Percentiles rank a stretch among this genome's conserved stretches.
phyloP scores from a whole-genome alignment of 2,329 filamentous ascomycete genomes.

The Fonsecaea erecta region DNA sequence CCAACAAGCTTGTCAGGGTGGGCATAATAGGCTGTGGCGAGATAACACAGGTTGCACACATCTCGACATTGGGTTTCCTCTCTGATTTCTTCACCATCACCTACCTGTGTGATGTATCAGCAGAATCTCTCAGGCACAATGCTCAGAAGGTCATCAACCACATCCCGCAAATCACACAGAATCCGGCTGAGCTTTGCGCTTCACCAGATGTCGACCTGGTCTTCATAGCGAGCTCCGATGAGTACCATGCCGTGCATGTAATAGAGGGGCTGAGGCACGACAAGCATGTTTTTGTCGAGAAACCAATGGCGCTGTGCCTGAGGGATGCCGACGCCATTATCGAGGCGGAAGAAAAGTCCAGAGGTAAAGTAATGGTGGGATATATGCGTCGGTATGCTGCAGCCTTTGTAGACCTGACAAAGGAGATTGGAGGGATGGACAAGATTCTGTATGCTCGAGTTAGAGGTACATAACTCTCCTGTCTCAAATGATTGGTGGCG shows the following conservation, averaged over 20 bases:
- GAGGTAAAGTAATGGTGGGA: slow-evolving; percentile 61
- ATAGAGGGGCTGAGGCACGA: slow-evolving; percentile 58
- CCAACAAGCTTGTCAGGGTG: slow-evolving; percentile 38
- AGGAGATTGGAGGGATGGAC: slow-evolving; percentile 58
- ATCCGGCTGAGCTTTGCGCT: slow-evolving; percentile 48
- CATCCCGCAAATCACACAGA: slow-evolving; percentile 42
- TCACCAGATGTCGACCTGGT: slow-evolving; percentile 57
- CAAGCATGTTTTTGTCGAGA: slow-evolving; percentile 65
- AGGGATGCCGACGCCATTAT: slow-evolving; percentile 54
- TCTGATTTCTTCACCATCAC: slow-evolving; percentile 52
- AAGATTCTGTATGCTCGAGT: slow-evolving; percentile 60
- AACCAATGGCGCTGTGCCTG: slow-evolving; percentile 59
- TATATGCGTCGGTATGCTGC: slow-evolving; percentile 66
- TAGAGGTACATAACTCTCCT: slow-evolving; percentile 17
- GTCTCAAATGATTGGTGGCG: not conserved
- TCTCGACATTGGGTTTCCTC: slow-evolving; percentile 55
- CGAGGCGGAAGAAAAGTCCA: slow-evolving; percentile 53
- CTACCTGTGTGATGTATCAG: slow-evolving; percentile 59
- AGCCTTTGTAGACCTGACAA: slow-evolving; percentile 58
- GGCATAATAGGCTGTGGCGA: slow-evolving; percentile 49
- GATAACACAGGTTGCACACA: slow-evolving; percentile 59
- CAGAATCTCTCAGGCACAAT: slow-evolving; percentile 48
- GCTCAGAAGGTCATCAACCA: slow-evolving; percentile 38
- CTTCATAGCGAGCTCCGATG: slow-evolving; percentile 59
- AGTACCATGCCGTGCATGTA: slow-evolving; percentile 59